A percentile compares a stretch with the other conserved stretches of the same genome.
phyloP scores from a whole-genome alignment of 169 alveolate genomes.

The Plasmodium ovale region DNA sequence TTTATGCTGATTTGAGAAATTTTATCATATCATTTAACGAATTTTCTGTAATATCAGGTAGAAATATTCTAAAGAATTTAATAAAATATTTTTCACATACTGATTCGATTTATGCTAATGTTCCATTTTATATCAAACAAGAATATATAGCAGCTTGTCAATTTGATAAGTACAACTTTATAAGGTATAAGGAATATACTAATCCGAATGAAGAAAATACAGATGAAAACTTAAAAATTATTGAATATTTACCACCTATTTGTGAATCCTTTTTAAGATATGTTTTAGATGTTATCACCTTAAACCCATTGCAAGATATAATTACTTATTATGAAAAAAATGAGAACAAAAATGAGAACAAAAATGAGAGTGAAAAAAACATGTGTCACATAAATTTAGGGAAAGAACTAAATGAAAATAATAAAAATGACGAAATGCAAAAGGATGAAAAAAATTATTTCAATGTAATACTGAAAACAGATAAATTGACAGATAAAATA shows the following conservation, averaged over 20 bases:
- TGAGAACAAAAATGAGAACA: not conserved
- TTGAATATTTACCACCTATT: constrained; percentile 83
- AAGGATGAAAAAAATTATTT: constrained; percentile 22
- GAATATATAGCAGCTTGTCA: constrained; percentile 85
- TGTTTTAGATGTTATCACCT: constrained; percentile 40
- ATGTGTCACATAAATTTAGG: too few species aligned
- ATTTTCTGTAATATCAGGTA: constrained; percentile 82
- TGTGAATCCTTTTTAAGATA: constrained; percentile 83
- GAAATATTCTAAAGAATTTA: constrained; percentile 79
- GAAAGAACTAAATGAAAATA: constrained; percentile 67
- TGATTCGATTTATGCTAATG: constrained; percentile 82
- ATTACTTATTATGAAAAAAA: constrained; percentile 19
- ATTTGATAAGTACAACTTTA: constrained; percentile 79
- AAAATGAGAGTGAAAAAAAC: not conserved
- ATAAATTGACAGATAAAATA: constrained; percentile 67
- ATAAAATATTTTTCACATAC: constrained; percentile 75
- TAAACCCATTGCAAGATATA: constrained; percentile 50
- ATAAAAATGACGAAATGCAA: constrained; percentile 17
- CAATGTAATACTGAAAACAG: constrained; percentile 30
- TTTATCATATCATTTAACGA: constrained; percentile 80
- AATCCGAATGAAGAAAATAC: constrained; percentile 82
- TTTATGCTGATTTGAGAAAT: constrained; percentile 80
- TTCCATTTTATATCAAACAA: constrained; percentile 82
- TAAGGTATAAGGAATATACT: constrained; percentile 83
- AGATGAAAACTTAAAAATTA: constrained; percentile 79